Evolutionary conservation across 2,329 filamentous ascomycete genomes (phyloP).

Genomic region (Aspergillus amoenus): DNA sequence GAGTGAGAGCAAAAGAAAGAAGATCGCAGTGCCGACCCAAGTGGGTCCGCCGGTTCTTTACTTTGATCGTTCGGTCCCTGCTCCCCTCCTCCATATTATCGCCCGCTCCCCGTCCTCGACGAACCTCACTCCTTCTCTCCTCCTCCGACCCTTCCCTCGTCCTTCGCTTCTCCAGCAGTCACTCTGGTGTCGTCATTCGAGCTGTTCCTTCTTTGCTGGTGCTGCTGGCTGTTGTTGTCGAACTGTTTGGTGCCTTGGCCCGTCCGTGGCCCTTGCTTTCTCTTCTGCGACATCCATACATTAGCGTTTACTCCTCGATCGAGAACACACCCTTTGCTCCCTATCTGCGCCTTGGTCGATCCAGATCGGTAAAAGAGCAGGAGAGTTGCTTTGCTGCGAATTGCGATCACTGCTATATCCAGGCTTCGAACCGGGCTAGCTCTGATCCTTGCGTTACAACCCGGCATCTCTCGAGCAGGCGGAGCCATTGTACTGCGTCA

Average conservation of each 20-base stretch:
- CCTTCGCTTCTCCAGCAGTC: neutral
- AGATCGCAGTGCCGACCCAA: too few species aligned
- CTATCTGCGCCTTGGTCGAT: constrained; percentile 14
- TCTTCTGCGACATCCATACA: constrained; percentile 10
- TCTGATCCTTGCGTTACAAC: constrained; percentile 13
- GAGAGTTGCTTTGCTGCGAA: neutral
- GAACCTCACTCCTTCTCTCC: constrained; percentile 4
- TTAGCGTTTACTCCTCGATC: constrained; percentile 2
- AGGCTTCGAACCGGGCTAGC: neutral
- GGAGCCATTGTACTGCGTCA: constrained; percentile 3
- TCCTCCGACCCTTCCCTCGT: neutral
- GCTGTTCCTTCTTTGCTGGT: constrained; percentile 2
- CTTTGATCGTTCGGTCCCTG: constrained; percentile 1
- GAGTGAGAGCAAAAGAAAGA: too few species aligned
- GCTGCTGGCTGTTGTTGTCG: neutral
- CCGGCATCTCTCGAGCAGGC: constrained; percentile 6
- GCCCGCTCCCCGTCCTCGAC: neutral
- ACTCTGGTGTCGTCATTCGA: neutral
- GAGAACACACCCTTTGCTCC: constrained; percentile 1
- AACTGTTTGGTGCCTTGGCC: constrained; percentile 12
- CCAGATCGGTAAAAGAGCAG: constrained; percentile 3
- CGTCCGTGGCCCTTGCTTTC: constrained; percentile 21
- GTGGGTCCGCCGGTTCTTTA: neutral
- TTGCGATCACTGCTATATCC: neutral
- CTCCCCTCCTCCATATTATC: constrained; percentile 13